Base-by-base conservation (phyloP, 2,329 filamentous ascomycete species). In the Fulvia fulva region DNA sequence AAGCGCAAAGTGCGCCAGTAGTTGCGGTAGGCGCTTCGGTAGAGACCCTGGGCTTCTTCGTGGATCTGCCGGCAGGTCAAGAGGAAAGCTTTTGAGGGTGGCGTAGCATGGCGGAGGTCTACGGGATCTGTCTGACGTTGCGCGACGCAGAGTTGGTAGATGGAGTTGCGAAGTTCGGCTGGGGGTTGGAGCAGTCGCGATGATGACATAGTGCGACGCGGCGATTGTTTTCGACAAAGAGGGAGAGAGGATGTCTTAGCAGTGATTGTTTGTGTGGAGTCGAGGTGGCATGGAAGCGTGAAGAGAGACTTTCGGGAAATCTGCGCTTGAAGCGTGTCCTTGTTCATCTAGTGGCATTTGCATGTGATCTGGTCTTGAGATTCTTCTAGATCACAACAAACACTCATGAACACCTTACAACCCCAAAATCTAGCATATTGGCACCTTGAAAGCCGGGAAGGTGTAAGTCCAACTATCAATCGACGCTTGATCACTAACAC, bases 401-500 rank as follows among this genome's bases (percentile, higher is more conserved):
- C n/a, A n/a, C n/a, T n/a, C n/a, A n/a, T n/a, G n/a, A n/a, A n/a
- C n/a, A n/a, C n/a, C n/a, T n/a, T 26, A 8, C 12, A 46, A 23
- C 21, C 8, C 21, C 44, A 5, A 23, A 5, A n/a, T 7, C 45
- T 53, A 64, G 53, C 63, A 63, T 7, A 65, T 51, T 16, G 63
- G 63, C 43, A 62, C 41, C 61, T 62, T 65, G 51, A 60, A 60
- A 22, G 61, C 59, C 2, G 61, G 50, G 41, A 63, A 59, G n/a
- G 55, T 51, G 49, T 63, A 65, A n/a, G 57, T 62, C 63, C 57
- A 64, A 22, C 51, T 57, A 19, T 72, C 61, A 46, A 67, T 67
- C 30, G 65, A 62, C 22, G 56, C 62, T 50, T 68, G 65, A 55
- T 78, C 76, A 30, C 68, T 65, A 1, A 74, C 70, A 63, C 75